Percentiles rank a stretch among this genome's conserved stretches.
Conservation (phyloP, 2,329 filamentous ascomycete species). For the Penicillium brevicompactum region DNA sequence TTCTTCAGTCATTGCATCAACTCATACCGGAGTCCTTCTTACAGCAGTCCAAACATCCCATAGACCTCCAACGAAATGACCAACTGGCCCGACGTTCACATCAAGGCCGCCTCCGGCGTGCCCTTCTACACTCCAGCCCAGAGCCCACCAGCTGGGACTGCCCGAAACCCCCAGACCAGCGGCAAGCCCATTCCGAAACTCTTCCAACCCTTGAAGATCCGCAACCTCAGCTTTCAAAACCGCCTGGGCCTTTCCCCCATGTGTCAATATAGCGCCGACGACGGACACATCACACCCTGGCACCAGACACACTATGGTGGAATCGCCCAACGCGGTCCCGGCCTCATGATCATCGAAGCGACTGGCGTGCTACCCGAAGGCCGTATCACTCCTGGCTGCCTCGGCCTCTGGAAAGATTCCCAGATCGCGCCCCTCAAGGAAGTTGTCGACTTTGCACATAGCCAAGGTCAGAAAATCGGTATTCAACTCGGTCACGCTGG, state of each 20-base stretch:
- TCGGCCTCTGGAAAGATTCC: slow-evolving; percentile 75
- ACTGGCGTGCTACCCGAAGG: slow-evolving; percentile 73
- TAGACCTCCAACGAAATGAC: background rate
- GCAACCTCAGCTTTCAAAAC: slow-evolving; percentile 62
- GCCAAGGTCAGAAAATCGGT: slow-evolving; percentile 72
- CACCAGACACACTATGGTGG: slow-evolving; percentile 80
- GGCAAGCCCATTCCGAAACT: slow-evolving; percentile 51
- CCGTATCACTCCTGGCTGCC: slow-evolving; percentile 67
- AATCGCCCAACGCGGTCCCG: slow-evolving; percentile 74
- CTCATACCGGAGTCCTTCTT: background rate
- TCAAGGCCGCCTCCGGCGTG: slow-evolving; percentile 37
- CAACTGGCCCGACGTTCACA: slow-evolving; percentile 29
- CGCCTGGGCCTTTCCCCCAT: slow-evolving; percentile 61
- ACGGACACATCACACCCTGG: slow-evolving; percentile 75
- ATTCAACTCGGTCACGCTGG: slow-evolving; percentile 83
- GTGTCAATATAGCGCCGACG: slow-evolving; percentile 63
- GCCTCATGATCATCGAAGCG: slow-evolving; percentile 75
- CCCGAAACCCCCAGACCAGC: slow-evolving; percentile 41
- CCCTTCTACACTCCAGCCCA: slow-evolving; percentile 42
- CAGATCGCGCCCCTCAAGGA: slow-evolving; percentile 70
- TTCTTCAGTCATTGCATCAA: background rate
- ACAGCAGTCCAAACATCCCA: background rate
- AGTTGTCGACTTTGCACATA: slow-evolving; percentile 76
- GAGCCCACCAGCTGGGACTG: slow-evolving; percentile 34
- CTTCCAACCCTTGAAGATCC: slow-evolving; percentile 58